Evolutionary conservation across 2,329 filamentous ascomycete genomes (phyloP), one percentile per base, ranked within the genome.

Genomic region (Juglanconis oblonga): DNA sequence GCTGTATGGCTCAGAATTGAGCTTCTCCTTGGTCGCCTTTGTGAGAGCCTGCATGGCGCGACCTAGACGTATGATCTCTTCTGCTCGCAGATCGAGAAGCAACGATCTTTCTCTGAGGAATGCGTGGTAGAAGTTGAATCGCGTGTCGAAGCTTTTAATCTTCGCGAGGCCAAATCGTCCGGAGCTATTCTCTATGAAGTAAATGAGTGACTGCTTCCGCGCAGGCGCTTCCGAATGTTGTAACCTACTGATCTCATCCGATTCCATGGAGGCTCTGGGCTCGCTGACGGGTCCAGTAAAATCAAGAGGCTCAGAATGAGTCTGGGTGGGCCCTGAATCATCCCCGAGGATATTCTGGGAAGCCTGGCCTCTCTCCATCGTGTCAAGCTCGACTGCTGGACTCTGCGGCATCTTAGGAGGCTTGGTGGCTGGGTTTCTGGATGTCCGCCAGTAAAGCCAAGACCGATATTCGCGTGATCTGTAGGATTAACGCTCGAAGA

Each of bases 91-190:
- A 1, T 58, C 42, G 3, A 58, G 4, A 2, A 54, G 32, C 40
- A 58, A n/a, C 11, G 42, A 13, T 42, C 42, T 48, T 10, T 47
- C 44, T n/a, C 1, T 5, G 2, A 38, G 11, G 40, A 58, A 54
- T 17, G 29, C 50, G n/a, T 24, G 57, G 11, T 58, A 58, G 51
- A 58, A 49, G n/a, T 58, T 42, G 35, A 47, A 54, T 14, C 51
- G 50, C 8, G 2, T 5, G 32, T 58, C 57, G 14, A 10, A 54
- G 6, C 13, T 48, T 13, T 54, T 58, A 5, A 33, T 6, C 8
- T 24, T 24, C 1, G 57, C 51, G 5, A 58, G 51, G 1, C 50
- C 29, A 2, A 54, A 14, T 4, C 38, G 35, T 10, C 35, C 57
- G 4, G 10, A 32, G 5, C 29, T 17, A 5, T 24, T 31, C 31